Evolutionary conservation across 768 basidiomycete species (phyloP).

Genomic region (Boletus barrowsii): DNA sequence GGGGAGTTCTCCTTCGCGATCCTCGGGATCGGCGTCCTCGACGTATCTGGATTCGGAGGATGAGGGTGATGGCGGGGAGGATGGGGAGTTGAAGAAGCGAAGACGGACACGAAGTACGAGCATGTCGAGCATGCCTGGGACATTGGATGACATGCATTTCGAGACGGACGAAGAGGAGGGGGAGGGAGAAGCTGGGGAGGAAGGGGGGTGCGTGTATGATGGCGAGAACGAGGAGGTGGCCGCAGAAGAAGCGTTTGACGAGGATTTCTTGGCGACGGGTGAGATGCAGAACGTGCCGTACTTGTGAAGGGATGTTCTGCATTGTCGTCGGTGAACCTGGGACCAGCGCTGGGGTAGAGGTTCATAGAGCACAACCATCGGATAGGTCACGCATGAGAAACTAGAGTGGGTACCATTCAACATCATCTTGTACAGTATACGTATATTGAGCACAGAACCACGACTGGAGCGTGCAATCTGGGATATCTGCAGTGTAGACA

Average conservation of each 20-base stretch:
- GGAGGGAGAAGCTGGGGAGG: constrained; percentile 29
- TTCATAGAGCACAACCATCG: constrained; percentile 1
- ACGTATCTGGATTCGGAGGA: constrained; percentile 51
- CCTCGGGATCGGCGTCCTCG: constrained; percentile 50
- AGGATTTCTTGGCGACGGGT: constrained; percentile 73
- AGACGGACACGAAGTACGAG: constrained; percentile 53
- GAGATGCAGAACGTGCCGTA: constrained; percentile 82
- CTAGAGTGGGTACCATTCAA: neutral
- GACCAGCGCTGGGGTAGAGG: neutral
- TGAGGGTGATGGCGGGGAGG: constrained; percentile 36
- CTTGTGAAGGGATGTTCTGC: constrained; percentile 34
- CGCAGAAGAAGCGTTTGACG: constrained; percentile 73
- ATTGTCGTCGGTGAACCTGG: neutral
- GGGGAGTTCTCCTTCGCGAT: constrained; percentile 50
- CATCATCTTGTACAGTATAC: neutral
- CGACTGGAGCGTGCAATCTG: neutral
- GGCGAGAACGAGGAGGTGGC: constrained; percentile 56
- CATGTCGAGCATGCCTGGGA: constrained; percentile 85
- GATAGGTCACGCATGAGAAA: neutral
- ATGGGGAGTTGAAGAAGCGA: constrained; percentile 37
- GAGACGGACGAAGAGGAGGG: constrained; percentile 53
- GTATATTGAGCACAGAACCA: neutral
- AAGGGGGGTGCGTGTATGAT: constrained; percentile 32
- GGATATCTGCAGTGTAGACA: too few relatives aligned
- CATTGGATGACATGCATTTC: constrained; percentile 62